phyloP scores from a whole-genome alignment of 2,329 filamentous ascomycete genomes.

The Coniella vitis region DNA sequence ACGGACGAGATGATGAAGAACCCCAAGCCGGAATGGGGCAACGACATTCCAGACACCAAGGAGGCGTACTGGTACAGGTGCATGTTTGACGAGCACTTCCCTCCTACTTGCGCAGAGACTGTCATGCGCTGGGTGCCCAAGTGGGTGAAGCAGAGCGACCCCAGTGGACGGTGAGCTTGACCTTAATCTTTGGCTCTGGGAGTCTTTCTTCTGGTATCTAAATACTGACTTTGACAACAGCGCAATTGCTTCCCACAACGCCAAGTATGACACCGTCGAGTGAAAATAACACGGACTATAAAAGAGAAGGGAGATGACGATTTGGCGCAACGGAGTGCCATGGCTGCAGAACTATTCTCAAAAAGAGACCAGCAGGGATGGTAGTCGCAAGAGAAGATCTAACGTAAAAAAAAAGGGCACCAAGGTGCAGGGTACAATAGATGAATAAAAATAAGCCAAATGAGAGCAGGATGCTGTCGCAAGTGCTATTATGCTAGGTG shows the following conservation, averaged over 20 bases:
- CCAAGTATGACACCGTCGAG: constrained; percentile 57
- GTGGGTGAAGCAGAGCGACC: constrained; percentile 94
- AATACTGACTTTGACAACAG: constrained; percentile 34
- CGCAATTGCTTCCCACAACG: constrained; percentile 68
- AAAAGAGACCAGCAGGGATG: neutral
- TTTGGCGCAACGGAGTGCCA: neutral
- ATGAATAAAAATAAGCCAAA: neutral
- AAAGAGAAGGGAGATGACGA: neutral
- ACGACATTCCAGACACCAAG: constrained; percentile 90
- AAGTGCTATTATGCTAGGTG: no score
- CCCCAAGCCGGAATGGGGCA: constrained; percentile 93
- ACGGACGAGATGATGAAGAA: constrained; percentile 98
- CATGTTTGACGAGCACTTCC: constrained; percentile 99
- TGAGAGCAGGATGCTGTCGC: neutral
- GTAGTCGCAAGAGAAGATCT: no score
- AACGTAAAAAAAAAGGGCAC: neutral
- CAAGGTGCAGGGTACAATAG: neutral
- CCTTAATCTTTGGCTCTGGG: neutral
- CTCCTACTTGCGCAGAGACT: constrained; percentile 79
- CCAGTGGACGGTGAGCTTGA: constrained; percentile 72
- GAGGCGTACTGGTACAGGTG: constrained; percentile 98
- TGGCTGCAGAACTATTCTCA: no score
- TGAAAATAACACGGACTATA: neutral
- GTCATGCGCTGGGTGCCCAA: constrained; percentile 96
- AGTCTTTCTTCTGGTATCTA: neutral